phyloP scores from a whole-genome alignment of 352 stramenopile genomes.

The Globisporangium lucens region DNA sequence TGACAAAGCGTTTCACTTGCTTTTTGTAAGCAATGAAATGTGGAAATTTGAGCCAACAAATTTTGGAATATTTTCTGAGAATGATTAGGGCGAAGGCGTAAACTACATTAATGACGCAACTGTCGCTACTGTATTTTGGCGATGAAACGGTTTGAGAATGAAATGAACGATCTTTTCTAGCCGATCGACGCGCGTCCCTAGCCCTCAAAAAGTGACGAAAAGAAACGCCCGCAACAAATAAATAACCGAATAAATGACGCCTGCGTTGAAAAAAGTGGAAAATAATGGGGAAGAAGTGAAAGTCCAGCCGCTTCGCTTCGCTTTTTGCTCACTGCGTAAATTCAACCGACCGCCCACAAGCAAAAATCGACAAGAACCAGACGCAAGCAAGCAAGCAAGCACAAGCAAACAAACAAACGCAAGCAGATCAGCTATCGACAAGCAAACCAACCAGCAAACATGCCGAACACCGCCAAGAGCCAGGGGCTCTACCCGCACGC shows the following conservation, averaged over 20 bases:
- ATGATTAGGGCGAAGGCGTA: neutral
- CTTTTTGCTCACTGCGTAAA: slow-evolving; percentile 9
- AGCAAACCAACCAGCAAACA: slow-evolving; percentile 2
- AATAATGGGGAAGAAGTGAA: too few relatives aligned
- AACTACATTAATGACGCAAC: neutral
- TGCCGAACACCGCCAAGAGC: slow-evolving; percentile 21
- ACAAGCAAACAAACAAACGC: neutral
- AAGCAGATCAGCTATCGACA: too few relatives aligned
- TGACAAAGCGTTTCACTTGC: neutral
- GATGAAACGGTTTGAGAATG: neutral
- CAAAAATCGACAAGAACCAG: too few relatives aligned
- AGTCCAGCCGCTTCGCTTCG: neutral
- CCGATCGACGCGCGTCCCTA: neutral
- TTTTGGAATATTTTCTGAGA: too few relatives aligned
- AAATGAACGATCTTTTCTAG: neutral
- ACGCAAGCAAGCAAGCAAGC: neutral
- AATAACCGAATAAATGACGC: neutral
- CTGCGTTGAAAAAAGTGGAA: neutral
- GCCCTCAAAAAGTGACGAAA: neutral
- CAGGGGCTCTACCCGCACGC: slow-evolving; percentile 14
- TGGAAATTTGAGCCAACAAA: neutral
- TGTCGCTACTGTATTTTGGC: neutral
- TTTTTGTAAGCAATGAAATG: neutral
- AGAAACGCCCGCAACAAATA: neutral
- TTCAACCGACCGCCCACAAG: slow-evolving; percentile 11